Base-by-base conservation (phyloP, 306 rosid species). In the Medicago ruthenica region DNA sequence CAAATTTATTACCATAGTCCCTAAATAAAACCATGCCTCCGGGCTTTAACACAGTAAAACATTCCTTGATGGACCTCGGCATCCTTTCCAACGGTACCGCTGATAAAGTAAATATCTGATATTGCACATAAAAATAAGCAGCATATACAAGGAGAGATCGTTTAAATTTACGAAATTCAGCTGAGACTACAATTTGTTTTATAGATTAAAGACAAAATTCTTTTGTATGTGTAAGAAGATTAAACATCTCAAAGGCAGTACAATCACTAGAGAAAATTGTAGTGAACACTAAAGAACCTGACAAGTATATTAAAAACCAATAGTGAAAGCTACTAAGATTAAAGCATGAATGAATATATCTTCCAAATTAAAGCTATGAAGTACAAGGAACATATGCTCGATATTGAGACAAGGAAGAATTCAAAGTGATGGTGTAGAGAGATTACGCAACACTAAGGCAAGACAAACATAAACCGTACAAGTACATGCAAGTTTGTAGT, bases 21-120 rank as follows among this genome's bases (percentile, higher is more conserved):
- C 98, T 87, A 70, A 92, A 95, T 27, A 95, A 84, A 61, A 92
- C 92, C 83, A 85, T 73, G 79, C 98, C 97, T 85, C 98, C 97
- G 0, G 98, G 96, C 81, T 90, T 89, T 59, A 95, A 76, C 74
- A 92, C 88, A 79, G 79, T 70, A 83, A 85, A 89, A 67, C 95
- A 95, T 71, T 90, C 97, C 79, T 83, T 85, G 79, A 95, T 73
- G 21, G 92, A 86, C 76, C 75, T 82, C 11, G 88, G 88, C 92
- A 92, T 90, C 86, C 86, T 90, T 71, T 85, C 86, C 41, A 81
- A 84, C 0, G 96, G 92, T 55, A 95, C 59, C 14, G 97, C 97
- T 70, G 98, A 95, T 59, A 95, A 84, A 54, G 97, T 92, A 76
- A 95, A 95, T 85, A 95, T 87, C 97, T 95, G 90, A 62, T 66